Evolutionary conservation across 208 protist genomes (phyloP).

Genomic region (Acanthamoeba healyi): DNA sequence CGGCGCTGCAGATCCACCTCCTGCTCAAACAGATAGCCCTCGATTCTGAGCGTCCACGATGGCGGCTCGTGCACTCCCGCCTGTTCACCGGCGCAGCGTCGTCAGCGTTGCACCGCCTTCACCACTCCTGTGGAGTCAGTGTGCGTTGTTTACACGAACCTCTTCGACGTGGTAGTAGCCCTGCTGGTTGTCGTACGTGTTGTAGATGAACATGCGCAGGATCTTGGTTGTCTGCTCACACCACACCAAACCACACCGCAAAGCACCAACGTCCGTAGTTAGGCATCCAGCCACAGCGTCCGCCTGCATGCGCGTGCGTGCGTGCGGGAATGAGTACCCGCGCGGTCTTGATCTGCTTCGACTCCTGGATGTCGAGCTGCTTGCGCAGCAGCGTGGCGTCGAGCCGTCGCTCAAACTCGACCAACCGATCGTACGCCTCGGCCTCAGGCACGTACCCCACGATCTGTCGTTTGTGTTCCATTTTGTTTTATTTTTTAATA

Average conservation of each 20-base stretch:
- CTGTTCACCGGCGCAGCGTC: background rate
- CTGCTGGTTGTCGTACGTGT: conserved; percentile 69
- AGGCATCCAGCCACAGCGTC: too few species aligned
- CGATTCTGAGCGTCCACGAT: conserved; percentile 55
- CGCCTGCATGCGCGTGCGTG: too few species aligned
- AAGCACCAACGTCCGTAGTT: too few species aligned
- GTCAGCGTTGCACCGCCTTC: background rate
- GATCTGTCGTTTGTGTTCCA: background rate
- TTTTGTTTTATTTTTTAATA: too few species aligned
- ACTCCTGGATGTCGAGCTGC: conserved; percentile 60
- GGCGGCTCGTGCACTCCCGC: conserved; percentile 32
- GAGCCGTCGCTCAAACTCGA: conserved; percentile 51
- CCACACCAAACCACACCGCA: too few species aligned
- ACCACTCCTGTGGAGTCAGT: too few species aligned
- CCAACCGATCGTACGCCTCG: background rate
- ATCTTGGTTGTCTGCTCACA: conserved; percentile 23
- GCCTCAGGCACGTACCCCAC: conserved; percentile 43
- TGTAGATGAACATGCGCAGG: conserved; percentile 74
- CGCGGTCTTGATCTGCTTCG: conserved; percentile 24
- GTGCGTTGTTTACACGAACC: too few species aligned
- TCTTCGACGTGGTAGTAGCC: conserved; percentile 63
- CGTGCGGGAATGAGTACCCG: background rate
- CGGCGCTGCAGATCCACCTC: conserved; percentile 30
- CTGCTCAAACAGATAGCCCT: conserved; percentile 56
- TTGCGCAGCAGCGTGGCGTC: conserved; percentile 56